Evolutionary conservation across 2,329 filamentous ascomycete genomes (phyloP).

Genomic region (Pleomassaria siparia): DNA sequence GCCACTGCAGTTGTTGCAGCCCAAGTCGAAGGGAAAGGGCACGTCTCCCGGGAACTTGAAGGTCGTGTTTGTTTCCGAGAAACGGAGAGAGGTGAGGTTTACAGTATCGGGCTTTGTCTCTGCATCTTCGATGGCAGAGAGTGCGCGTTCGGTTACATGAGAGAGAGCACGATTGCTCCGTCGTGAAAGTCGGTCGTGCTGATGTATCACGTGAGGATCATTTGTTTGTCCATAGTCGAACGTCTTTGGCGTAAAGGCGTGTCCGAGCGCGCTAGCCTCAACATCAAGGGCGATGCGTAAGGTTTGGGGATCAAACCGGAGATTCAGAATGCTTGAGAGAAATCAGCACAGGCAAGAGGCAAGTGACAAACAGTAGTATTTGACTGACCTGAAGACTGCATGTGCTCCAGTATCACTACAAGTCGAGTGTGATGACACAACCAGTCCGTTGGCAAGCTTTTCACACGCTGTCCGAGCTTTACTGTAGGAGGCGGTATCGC

Average conservation of each 20-base stretch:
- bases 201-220: not conserved
- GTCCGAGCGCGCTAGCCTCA: not conserved
- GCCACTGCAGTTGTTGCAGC: conserved; percentile 6
- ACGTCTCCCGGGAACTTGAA: not conserved
- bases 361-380: not conserved
- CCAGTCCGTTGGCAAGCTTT: not conserved
- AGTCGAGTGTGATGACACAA: conserved; percentile 3
- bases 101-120: too few species aligned
- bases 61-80: conserved; percentile 4
- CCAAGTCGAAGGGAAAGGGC: conserved; percentile 1
- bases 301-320: not conserved
- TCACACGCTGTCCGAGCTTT: not conserved
- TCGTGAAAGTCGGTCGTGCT: conserved; percentile 1
- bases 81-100: not conserved
- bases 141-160: too few species aligned
- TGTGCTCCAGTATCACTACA: conserved; percentile 5
- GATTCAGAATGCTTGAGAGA: not conserved
- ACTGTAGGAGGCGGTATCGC: not conserved
- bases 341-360: not conserved
- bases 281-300: not conserved
- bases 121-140: too few species aligned
- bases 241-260: not conserved
- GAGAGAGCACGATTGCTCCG: too few species aligned
- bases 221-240: not conserved
- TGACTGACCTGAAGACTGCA: conserved; percentile 4